Base-by-base conservation (phyloP, 2,329 filamentous ascomycete genomes). In the Aspergillus neotritici region DNA sequence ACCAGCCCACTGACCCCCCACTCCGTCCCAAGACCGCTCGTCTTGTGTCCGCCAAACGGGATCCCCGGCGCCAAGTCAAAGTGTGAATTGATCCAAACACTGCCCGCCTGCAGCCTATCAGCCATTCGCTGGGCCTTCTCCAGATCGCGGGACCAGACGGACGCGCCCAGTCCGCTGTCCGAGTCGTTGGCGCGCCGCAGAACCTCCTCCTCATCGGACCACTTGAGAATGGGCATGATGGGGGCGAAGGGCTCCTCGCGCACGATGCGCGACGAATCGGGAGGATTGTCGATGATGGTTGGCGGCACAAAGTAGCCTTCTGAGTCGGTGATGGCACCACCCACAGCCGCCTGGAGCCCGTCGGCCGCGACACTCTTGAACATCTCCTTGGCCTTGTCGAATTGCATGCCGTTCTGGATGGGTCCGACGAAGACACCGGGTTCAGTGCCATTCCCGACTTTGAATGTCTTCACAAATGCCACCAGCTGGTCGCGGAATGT, bases 371-470 rank as follows among this genome's bases (percentile, higher is more conserved):
- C 77, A 38, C 81, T 76, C 8, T 70, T 69, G 40, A 84, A 72
- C 47, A 82, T 74, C 10, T 67, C 61, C 53, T 75, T 76, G 17
- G 81, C 77, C 16, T 74, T 74, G 36, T 82, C 76, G 56, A 74
- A 85, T 61, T 86, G 83, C 73, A 80, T 76, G 51, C 72, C 64
- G 62, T 86, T 86, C 47, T 82, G 79, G 2, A 85, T 63, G 0
- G 83, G 83, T 1, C 79, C 77, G 43, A 80, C 72, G 31, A 77
- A 58, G 34, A 73, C 68, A 33, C 66, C 66, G 38, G 63, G 69
- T 42, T 74, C 61, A 50, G 54, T 63, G 45, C 59, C 58, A 32
- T 61, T 44, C 54, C 67, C 73, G 34, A 68, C 54, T 38, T 66
- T 65, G 21, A 71, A 47, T 3, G 46, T 48, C 41, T 73, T 69